A percentile compares a stretch with the other conserved stretches of the same genome.
phyloP scores from a whole-genome alignment of 2,329 filamentous ascomycete species.

The Cercospora beticola region DNA sequence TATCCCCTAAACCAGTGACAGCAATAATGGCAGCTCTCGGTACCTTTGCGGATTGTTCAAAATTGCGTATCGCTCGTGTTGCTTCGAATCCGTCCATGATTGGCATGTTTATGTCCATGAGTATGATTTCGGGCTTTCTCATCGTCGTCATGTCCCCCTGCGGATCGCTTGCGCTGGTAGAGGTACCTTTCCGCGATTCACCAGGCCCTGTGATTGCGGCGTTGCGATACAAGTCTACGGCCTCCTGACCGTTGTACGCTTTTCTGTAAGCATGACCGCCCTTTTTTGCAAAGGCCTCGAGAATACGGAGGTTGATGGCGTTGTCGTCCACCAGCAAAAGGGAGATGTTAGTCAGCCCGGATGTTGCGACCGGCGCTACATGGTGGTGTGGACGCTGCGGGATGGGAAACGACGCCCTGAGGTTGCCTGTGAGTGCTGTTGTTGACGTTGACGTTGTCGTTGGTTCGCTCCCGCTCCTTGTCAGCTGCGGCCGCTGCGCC shows the following conservation, averaged over 20 bases:
- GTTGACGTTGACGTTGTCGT: background rate
- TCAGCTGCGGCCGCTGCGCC: background rate
- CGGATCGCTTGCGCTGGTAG: too few species aligned
- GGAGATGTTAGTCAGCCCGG: background rate
- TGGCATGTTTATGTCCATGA: constrained; percentile 48
- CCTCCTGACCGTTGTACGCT: constrained; percentile 50
- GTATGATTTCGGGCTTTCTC: constrained; percentile 37
- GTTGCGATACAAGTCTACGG: constrained; percentile 35
- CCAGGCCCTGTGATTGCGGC: background rate
- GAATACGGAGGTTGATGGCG: constrained; percentile 31
- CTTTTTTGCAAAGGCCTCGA: constrained; percentile 25
- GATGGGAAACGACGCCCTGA: too few species aligned
- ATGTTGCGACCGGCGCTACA: background rate
- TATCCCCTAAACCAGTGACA: constrained; percentile 32
- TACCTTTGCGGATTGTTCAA: constrained; percentile 25
- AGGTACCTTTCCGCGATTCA: too few species aligned
- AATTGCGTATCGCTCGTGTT: constrained; percentile 30
- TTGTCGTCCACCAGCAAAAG: constrained; percentile 38
- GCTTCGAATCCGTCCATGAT: constrained; percentile 39
- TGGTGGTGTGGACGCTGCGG: background rate
- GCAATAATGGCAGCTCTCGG: constrained; percentile 31
- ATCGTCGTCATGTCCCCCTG: too few species aligned
- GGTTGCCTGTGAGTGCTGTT: background rate
- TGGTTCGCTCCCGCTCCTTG: background rate
- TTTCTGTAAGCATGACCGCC: constrained; percentile 41